phyloP scores from a whole-genome alignment of 2,329 filamentous ascomycete genomes.

The Fusarium decemcellulare region DNA sequence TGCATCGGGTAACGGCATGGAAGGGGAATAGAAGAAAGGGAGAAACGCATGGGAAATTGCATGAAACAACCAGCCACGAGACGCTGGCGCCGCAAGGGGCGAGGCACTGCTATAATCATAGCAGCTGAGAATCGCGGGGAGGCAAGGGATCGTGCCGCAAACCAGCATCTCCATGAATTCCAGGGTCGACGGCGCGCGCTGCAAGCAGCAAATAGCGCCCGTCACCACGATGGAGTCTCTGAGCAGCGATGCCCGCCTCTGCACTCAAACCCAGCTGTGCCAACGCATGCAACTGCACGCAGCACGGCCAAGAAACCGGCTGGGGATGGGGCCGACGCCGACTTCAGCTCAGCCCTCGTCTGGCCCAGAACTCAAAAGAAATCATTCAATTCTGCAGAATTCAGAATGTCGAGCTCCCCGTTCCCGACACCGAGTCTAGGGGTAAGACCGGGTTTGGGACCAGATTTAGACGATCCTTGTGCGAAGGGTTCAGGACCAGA shows the following conservation, averaged over 20 bases:
- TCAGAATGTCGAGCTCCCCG: constrained; percentile 19
- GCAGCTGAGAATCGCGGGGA: constrained; percentile 41
- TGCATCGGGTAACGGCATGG: constrained; percentile 34
- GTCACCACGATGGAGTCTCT: background rate
- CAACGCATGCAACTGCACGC: constrained; percentile 17
- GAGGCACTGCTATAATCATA: constrained; percentile 29
- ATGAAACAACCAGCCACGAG: constrained; percentile 41
- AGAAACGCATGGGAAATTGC: constrained; percentile 43
- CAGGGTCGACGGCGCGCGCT: constrained; percentile 15
- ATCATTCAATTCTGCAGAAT: constrained; percentile 21
- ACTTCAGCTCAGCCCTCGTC: constrained; percentile 36
- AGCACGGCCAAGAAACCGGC: constrained; percentile 14
- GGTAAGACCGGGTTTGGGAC: constrained; percentile 35
- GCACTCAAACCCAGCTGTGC: constrained; percentile 12
- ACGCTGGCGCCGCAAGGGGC: constrained; percentile 20
- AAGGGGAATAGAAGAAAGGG: constrained; percentile 44
- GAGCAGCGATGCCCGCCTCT: constrained; percentile 10
- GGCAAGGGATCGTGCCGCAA: constrained; percentile 25
- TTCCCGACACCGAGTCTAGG: constrained; percentile 34
- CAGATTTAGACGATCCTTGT: constrained; percentile 42
- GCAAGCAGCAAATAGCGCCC: constrained; percentile 19
- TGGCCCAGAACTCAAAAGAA: constrained; percentile 22
- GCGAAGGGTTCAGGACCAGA: constrained; percentile 37
- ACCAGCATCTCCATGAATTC: constrained; percentile 26
- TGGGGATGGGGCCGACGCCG: constrained; percentile 29